Base-by-base conservation (phyloP, 2,329 filamentous ascomycete genomes). In the Bertia moriformis region DNA sequence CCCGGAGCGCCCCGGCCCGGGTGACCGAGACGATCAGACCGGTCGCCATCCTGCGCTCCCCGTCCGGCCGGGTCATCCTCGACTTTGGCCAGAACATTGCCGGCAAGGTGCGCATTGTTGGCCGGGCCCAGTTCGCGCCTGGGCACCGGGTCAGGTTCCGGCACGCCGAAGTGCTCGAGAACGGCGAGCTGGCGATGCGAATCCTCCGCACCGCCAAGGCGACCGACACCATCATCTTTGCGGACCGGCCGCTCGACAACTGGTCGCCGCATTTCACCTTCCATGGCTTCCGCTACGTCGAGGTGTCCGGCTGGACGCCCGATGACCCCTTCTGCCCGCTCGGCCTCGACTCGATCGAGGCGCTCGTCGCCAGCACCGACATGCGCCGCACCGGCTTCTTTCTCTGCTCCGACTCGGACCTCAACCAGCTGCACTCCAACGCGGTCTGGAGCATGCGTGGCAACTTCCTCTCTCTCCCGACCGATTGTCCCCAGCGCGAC, bases 21-120 rank as follows among this genome's bases (percentile, higher is more conserved):
- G 60, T 51, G 22, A 52, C 36, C 24, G 53, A 49, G 44, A 47
- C 46, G 2, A 18, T 57, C 12, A 57, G 44, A 48, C 59, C 49
- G 7, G 38, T 43, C 4, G 36, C 44, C 12, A 51, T 59, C 22
- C 55, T 56, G 12, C 49, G 44, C 42, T 48, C 59, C 0, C 52
- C 56, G 0, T 59, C 60, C 0, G 63, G 65, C 1, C 67, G 66
- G 43, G 60, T 53, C 0, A 49, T 72, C 2, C 41, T 73, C 20
- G 69, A 76, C 44, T 74, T 75, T 48, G 70, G 70, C 2, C 70
- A 76, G 46, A 74, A 76, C 44, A 52, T 75, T 0, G 70, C 73
- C 1, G 72, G 71, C 1, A 60, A 59, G 45, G 40, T 73, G 1
- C 51, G 53, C 0, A 48, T 65, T 2, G 45, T 45, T 29, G 62